Conservation (phyloP, 371 early-diverging fungal species). For the Zancudomyces culisetae region DNA sequence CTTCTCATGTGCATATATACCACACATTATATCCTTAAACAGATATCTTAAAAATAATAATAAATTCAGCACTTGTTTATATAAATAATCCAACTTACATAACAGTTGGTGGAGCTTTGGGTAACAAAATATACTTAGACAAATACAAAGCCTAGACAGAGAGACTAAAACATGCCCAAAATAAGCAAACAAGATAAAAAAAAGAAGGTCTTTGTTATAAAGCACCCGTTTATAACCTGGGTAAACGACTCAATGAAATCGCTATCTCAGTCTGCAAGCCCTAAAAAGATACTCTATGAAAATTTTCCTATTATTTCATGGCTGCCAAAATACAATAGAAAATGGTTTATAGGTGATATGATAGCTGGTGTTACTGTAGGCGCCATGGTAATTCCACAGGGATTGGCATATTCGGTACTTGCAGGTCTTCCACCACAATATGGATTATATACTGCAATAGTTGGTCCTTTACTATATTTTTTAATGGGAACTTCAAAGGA, state of each 20-base stretch:
- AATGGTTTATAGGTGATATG: constrained; percentile 61
- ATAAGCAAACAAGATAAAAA: no score
- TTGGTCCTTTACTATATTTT: constrained; percentile 55
- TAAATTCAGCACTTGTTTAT: no score
- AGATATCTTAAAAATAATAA: no score
- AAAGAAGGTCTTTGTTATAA: not conserved
- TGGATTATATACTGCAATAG: constrained; percentile 70
- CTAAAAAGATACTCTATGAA: not conserved
- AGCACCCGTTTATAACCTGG: not conserved
- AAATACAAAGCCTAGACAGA: no score
- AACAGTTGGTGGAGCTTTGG: no score
- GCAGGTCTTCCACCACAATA: constrained; percentile 63
- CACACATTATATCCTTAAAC: no score
- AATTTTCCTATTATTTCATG: constrained; percentile 42
- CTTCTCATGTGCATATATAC: no score
- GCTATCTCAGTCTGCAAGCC: not conserved
- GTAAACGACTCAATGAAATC: not conserved
- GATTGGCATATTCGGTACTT: constrained; percentile 64
- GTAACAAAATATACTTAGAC: no score
- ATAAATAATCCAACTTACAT: no score
- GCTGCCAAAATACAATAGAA: constrained; percentile 47
- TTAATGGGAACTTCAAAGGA: constrained; percentile 71
- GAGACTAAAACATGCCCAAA: no score
- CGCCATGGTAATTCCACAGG: constrained; percentile 62
- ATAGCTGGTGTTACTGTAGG: constrained; percentile 77